These are phyloP conservation scores for Leccinum subtestaceum DNA, from an alignment of 768 basidiomycete species.

Conservation along the genomic window DNA sequence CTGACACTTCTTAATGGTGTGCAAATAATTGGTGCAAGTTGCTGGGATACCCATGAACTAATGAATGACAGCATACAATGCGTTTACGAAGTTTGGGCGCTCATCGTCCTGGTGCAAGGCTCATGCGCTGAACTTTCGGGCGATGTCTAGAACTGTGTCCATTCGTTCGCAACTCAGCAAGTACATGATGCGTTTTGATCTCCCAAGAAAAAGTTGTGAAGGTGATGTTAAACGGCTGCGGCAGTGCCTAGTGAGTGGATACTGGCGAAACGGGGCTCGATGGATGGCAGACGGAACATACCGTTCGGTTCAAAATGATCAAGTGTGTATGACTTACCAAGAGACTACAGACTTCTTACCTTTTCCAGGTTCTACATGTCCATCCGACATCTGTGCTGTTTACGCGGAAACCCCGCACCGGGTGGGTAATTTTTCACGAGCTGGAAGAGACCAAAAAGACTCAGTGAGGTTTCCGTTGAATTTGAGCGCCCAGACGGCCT, in stretches of 20 bases:
- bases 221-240: constrained; percentile 81
- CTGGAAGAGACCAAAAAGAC: constrained; percentile 95
- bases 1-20: constrained; percentile 89
- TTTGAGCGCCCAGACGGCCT: background rate
- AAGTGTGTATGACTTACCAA: constrained; percentile 45
- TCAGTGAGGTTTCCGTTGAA: constrained; percentile 51
- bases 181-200: constrained; percentile 87
- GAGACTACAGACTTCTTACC: constrained; percentile 41
- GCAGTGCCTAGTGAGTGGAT: constrained; percentile 88
- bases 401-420: constrained; percentile 83
- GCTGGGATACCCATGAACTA: constrained; percentile 5
- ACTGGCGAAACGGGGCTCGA: constrained; percentile 90
- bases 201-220: constrained; percentile 83
- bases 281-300: constrained; percentile 95
- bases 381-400: constrained; percentile 95
- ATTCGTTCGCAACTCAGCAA: constrained; percentile 94
- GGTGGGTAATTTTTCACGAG: constrained; percentile 95
- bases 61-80: constrained; percentile 76
- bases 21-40: background rate
- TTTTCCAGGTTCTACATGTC: constrained; percentile 69
- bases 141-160: constrained; percentile 89
- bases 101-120: constrained; percentile 92
- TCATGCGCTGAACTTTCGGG: constrained; percentile 90
- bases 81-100: constrained; percentile 77
- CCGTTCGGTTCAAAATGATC: constrained; percentile 64